A percentile compares a stretch with the other conserved stretches of the same genome.
phyloP scores from a whole-genome alignment of 1,284 basidiomycete genomes.

The Ustilago shanxiensis region DNA sequence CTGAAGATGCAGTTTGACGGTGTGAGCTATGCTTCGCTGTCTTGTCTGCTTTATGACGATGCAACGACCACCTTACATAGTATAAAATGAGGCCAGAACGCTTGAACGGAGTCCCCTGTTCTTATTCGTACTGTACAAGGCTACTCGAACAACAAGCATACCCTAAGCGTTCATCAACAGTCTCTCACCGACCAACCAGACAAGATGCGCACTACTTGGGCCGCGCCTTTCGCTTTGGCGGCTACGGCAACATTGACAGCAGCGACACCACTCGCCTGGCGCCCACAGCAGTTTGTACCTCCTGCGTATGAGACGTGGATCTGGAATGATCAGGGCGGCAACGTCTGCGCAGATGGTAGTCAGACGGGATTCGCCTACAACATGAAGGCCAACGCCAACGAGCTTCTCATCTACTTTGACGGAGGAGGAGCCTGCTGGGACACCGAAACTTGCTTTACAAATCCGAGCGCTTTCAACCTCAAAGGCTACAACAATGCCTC shows the following conservation, averaged over 20 bases:
- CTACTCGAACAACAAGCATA: background rate
- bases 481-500: conserved; percentile 26
- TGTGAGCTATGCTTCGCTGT: background rate
- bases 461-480: conserved; percentile 19
- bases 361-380: conserved; percentile 32
- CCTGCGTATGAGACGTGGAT: conserved; percentile 32
- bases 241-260: conserved; percentile 1
- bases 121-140: no score
- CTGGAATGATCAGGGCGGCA: conserved; percentile 23
- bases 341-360: conserved; percentile 37
- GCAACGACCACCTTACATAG: background rate
- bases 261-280: conserved; percentile 7
- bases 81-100: no score
- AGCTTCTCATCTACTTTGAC: conserved; percentile 31
- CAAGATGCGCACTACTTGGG: conserved; percentile 16
- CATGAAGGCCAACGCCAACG: conserved; percentile 23
- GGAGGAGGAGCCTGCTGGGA: conserved; percentile 41
- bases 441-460: conserved; percentile 24
- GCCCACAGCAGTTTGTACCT: conserved; percentile 4
- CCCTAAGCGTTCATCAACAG: background rate
- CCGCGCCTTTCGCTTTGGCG: conserved; percentile 1
- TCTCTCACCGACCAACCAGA: background rate
- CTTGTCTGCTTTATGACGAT: background rate
- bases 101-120: no score
- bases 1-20: background rate